phyloP scores from a whole-genome alignment of 495 filamentous ascomycete genomes.

The Penicillium samsonianum region DNA sequence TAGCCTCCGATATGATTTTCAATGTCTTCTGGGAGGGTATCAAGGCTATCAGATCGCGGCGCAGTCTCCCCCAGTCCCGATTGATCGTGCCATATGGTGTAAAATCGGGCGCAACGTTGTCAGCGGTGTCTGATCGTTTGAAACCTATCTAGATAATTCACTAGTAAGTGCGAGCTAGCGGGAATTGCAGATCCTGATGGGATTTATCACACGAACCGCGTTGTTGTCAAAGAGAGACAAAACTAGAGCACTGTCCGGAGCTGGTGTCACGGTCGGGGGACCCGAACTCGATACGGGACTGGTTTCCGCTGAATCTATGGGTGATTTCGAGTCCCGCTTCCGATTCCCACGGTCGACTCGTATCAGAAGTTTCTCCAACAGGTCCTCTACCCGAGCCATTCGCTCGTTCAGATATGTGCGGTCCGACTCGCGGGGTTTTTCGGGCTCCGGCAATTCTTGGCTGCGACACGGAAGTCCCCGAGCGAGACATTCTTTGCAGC shows the following conservation, averaged over 20 bases:
- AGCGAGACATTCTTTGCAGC: conserved; percentile 49
- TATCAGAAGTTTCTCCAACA: conserved; percentile 38
- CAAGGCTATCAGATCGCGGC: conserved; percentile 9
- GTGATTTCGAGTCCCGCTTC: neutral
- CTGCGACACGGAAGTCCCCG: conserved; percentile 49
- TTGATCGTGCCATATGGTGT: conserved; percentile 4
- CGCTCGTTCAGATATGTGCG: conserved; percentile 37
- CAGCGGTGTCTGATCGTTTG: conserved; percentile 3
- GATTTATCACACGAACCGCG: conserved; percentile 2
- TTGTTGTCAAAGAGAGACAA: conserved; percentile 20
- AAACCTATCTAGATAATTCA: conserved; percentile 14
- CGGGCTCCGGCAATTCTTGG: conserved; percentile 50
- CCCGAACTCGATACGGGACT: neutral
- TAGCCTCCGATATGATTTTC: conserved; percentile 9
- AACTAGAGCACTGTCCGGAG: conserved; percentile 17
- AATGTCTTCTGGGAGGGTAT: conserved; percentile 11
- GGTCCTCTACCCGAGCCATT: conserved; percentile 45
- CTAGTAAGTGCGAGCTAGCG: neutral
- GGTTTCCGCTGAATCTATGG: neutral
- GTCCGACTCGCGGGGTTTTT: conserved; percentile 35
- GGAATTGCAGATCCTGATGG: neutral
- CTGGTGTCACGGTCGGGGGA: conserved; percentile 8
- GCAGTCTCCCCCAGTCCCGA: conserved; percentile 13
- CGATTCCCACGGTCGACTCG: neutral
- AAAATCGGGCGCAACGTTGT: neutral